These are phyloP conservation scores for Psilocybe mexicana DNA, from an alignment of 1,284 basidiomycete species.

Conservation along the genomic window DNA sequence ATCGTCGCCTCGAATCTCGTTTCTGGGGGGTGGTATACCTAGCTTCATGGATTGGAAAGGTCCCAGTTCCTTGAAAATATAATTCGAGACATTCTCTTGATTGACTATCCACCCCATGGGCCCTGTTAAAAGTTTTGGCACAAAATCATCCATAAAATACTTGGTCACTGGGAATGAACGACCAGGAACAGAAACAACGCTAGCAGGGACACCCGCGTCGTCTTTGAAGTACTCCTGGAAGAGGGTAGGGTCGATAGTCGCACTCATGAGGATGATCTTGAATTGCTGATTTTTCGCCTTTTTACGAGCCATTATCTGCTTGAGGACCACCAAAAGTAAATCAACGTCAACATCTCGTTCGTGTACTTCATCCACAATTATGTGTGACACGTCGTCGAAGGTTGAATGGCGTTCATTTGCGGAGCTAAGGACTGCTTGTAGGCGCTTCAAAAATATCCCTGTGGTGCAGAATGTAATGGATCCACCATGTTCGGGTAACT, in stretches of 20 bases:
- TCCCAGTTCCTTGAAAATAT: constrained; percentile 76
- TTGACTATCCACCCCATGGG: constrained; percentile 67
- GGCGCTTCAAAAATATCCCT: constrained; percentile 86
- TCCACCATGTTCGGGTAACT: constrained; percentile 81
- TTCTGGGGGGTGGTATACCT: constrained; percentile 27
- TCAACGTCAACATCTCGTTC: constrained; percentile 97
- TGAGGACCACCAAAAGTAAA: constrained; percentile 87
- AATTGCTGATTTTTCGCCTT: constrained; percentile 74
- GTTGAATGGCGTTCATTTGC: constrained; percentile 29
- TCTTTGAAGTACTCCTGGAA: constrained; percentile 89
- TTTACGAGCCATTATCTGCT: constrained; percentile 81
- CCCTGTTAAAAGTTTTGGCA: constrained; percentile 51
- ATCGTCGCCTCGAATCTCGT: constrained; percentile 52
- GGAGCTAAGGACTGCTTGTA: constrained; percentile 76
- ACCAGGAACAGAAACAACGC: constrained; percentile 87
- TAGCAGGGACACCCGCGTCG: constrained; percentile 61
- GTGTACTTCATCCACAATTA: constrained; percentile 96
- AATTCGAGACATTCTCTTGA: constrained; percentile 78
- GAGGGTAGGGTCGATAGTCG: constrained; percentile 89
- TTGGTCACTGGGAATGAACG: constrained; percentile 89
- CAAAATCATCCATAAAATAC: constrained; percentile 81
- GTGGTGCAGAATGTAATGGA: constrained; percentile 94
- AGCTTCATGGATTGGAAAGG: constrained; percentile 29
- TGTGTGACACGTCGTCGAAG: constrained; percentile 87
- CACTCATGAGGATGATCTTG: constrained; percentile 94